phyloP scores from a whole-genome alignment of 805 yeast species.

The Sugiyamaella floridensis region DNA sequence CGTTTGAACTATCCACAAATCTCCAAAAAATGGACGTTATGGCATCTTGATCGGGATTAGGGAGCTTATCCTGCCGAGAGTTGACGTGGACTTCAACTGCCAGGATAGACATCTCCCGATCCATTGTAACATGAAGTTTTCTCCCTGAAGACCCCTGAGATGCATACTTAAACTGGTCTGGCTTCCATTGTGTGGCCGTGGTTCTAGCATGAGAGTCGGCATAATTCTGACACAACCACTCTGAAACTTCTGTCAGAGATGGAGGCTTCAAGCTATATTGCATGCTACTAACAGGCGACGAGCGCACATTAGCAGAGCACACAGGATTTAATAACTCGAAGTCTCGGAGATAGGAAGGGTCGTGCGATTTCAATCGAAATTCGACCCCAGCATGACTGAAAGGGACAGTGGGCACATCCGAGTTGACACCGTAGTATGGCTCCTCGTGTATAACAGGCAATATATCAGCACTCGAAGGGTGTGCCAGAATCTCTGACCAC shows the following conservation, averaged over 20 bases:
- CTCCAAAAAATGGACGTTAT: conserved; percentile 59
- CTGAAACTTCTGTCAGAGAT: conserved; percentile 1
- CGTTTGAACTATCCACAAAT: conserved; percentile 40
- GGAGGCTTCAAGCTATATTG: conserved; percentile 11
- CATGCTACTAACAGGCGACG: neutral
- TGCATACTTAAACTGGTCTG: conserved; percentile 8
- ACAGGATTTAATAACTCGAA: conserved; percentile 4
- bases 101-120: conserved; percentile 44
- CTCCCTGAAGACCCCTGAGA: conserved; percentile 9
- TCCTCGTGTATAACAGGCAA: conserved; percentile 50
- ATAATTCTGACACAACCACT: conserved; percentile 1
- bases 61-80: conserved; percentile 41
- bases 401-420: conserved; percentile 49
- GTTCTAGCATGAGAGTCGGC: conserved; percentile 4
- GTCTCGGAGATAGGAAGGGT: conserved; percentile 20
- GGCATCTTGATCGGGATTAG: conserved; percentile 62
- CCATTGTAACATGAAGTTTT: neutral
- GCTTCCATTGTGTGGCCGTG: conserved; percentile 9
- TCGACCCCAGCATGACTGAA: conserved; percentile 63
- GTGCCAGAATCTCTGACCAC: conserved; percentile 34
- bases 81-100: conserved; percentile 63
- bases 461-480: conserved; percentile 43
- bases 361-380: conserved; percentile 41
- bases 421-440: conserved; percentile 53
- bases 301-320: neutral